Evolutionary conservation across 192 early-diverging fungal genomes (phyloP).

Genomic region (Pecoramyces ruminantium): DNA sequence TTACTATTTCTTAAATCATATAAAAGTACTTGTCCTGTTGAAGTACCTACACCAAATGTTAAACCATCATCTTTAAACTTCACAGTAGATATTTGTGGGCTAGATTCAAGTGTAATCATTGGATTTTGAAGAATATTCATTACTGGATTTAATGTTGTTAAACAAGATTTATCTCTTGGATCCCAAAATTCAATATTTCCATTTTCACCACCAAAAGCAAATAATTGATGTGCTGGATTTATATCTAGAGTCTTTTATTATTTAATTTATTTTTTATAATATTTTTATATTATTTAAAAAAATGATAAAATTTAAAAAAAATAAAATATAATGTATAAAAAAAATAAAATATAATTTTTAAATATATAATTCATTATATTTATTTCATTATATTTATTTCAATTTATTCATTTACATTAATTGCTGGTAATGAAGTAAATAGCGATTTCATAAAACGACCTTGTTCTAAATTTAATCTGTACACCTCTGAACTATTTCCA

Average conservation of each 20-base stretch:
- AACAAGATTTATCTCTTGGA: slow-evolving; percentile 22
- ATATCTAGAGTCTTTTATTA: slow-evolving; percentile 23
- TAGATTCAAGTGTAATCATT: slow-evolving; percentile 13
- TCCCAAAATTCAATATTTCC: slow-evolving; percentile 93
- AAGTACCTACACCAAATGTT: slow-evolving; percentile 69
- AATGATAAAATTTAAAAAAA: no score
- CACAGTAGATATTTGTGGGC: slow-evolving; percentile 54
- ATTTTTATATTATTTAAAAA: no score
- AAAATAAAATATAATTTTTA: no score
- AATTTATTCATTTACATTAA: slow-evolving; percentile 9
- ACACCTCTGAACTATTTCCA: slow-evolving; percentile 68
- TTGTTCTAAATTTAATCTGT: slow-evolving; percentile 77
- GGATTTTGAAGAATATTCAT: slow-evolving; percentile 7
- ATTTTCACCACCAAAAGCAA: slow-evolving; percentile 74
- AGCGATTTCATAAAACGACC: slow-evolving; percentile 81
- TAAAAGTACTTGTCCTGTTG: slow-evolving; percentile 75
- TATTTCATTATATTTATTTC: not conserved
- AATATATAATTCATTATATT: no score
- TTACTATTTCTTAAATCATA: slow-evolving; percentile 78
- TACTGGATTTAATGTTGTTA: slow-evolving; percentile 3
- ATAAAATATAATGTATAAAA: no score
- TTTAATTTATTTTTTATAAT: no score
- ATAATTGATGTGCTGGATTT: slow-evolving; percentile 85
- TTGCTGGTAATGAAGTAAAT: slow-evolving; percentile 40
- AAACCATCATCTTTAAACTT: slow-evolving; percentile 76